Conservation (phyloP, 2,329 filamentous ascomycete genomes). For the Fusarium pseudograminearum region DNA sequence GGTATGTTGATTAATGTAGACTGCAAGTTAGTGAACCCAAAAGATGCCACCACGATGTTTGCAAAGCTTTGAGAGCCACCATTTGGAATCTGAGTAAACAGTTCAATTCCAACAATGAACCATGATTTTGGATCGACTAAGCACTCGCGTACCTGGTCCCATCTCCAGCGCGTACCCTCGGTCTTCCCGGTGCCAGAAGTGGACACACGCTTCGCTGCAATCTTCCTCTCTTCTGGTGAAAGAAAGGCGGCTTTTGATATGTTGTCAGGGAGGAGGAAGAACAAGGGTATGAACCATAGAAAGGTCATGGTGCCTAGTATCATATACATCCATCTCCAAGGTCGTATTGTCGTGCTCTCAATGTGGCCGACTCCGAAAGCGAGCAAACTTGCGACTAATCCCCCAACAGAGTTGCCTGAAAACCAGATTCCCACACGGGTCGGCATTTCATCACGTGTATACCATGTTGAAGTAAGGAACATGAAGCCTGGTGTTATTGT, state of each 20-base stretch:
- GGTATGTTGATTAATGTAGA: conserved; percentile 70
- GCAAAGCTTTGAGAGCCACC: conserved; percentile 71
- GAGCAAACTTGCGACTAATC: conserved; percentile 61
- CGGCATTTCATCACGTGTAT: conserved; percentile 68
- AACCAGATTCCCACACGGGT: conserved; percentile 68
- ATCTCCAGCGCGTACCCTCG: conserved; percentile 61
- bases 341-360: conserved; percentile 54
- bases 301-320: conserved; percentile 65
- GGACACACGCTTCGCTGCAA: conserved; percentile 60
- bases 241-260: conserved; percentile 70
- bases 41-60: conserved; percentile 67
- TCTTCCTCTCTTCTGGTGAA: conserved; percentile 62
- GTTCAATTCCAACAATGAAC: conserved; percentile 66
- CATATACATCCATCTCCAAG: conserved; percentile 71
- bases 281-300: conserved; percentile 62
- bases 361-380: conserved; percentile 70
- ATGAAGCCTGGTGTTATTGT: conserved; percentile 67
- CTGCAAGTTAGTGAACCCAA: conserved; percentile 66
- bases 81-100: conserved; percentile 70
- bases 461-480: conserved; percentile 68
- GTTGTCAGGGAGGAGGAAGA: conserved; percentile 63
- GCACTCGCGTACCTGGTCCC: conserved; percentile 65
- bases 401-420: conserved; percentile 62
- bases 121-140: conserved; percentile 70
- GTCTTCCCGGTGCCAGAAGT: conserved; percentile 65